phyloP scores from a whole-genome alignment of 2,329 filamentous ascomycete species.

The Beauveria sp. region DNA sequence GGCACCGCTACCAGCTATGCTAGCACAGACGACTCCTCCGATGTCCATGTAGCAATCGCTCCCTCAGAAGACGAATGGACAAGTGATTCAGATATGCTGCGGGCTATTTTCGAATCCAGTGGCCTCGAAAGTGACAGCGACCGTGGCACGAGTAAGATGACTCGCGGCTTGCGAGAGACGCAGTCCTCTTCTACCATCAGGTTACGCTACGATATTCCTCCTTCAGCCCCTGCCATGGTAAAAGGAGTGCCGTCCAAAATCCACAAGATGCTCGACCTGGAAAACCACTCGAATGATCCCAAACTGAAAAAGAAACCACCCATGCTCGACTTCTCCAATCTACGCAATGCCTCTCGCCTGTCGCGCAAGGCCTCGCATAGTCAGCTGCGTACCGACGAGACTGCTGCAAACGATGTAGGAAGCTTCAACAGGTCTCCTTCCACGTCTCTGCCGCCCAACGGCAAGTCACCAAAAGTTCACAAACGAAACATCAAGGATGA shows the following conservation, averaged over 20 bases:
- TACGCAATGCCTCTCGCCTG: slow-evolving; percentile 28
- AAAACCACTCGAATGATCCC: slow-evolving; percentile 21
- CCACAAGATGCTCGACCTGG: slow-evolving; percentile 38
- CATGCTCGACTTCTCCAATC: slow-evolving; percentile 40
- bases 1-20: slow-evolving; percentile 30
- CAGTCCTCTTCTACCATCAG: slow-evolving; percentile 48
- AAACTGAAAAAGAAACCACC: slow-evolving; percentile 36
- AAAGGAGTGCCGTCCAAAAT: slow-evolving; percentile 45
- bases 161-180: slow-evolving; percentile 36
- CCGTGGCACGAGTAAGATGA: slow-evolving; percentile 28
- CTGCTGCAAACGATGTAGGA: slow-evolving; percentile 27
- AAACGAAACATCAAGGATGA: slow-evolving; percentile 32
- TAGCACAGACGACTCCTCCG: slow-evolving; percentile 16
- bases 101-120: slow-evolving; percentile 21
- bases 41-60: slow-evolving; percentile 17
- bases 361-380: slow-evolving; percentile 21
- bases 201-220: slow-evolving; percentile 52
- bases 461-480: slow-evolving; percentile 21
- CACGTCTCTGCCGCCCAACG: slow-evolving; percentile 27
- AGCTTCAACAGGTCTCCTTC: slow-evolving; percentile 36
- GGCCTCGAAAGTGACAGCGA: slow-evolving; percentile 17
- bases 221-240: slow-evolving; percentile 50
- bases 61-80: slow-evolving; percentile 29
- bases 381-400: slow-evolving; percentile 24
- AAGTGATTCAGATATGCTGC: slow-evolving; percentile 40